Conservation (phyloP, 1,139 yeast genomes). For the Geotrichum citri-aurantii region DNA sequence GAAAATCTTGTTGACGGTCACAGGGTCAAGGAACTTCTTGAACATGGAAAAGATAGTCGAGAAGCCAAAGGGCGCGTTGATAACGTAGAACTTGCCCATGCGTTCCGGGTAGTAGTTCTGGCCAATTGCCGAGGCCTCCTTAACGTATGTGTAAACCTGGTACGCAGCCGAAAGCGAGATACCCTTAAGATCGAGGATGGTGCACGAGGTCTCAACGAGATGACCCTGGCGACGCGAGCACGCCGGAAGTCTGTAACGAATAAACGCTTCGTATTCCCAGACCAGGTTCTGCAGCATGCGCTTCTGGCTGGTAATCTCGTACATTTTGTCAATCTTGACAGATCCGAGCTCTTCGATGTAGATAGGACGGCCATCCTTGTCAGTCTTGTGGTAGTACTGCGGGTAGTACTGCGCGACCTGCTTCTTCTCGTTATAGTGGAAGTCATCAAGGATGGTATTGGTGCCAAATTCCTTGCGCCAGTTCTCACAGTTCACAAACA, state of each 20-base stretch:
- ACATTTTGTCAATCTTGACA: conserved; percentile 85
- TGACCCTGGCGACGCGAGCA: conserved; percentile 77
- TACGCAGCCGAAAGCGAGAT: conserved; percentile 79
- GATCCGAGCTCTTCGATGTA: conserved; percentile 90
- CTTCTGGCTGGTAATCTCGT: conserved; percentile 89
- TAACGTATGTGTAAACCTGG: conserved; percentile 80
- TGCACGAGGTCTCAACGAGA: conserved; percentile 91
- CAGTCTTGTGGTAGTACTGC: conserved; percentile 95
- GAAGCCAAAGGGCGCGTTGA: conserved; percentile 97
- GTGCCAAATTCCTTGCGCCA: conserved; percentile 89
- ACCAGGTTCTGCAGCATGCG: conserved; percentile 93
- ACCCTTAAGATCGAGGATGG: conserved; percentile 91
- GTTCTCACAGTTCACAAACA: conserved; percentile 82
- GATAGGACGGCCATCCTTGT: conserved; percentile 93
- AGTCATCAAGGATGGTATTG: conserved; percentile 78
- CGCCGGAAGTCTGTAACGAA: conserved; percentile 81
- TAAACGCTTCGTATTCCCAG: conserved; percentile 95
- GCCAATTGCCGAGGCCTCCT: conserved; percentile 89
- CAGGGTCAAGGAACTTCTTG: conserved; percentile 94
- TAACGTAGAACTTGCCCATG: conserved; percentile 94
- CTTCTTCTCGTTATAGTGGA: conserved; percentile 86
- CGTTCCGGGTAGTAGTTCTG: conserved; percentile 99
- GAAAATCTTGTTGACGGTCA: conserved; percentile 93
- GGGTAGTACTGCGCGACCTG: conserved; percentile 87
- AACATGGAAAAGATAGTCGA: conserved; percentile 86